Conservation (phyloP, 2,329 filamentous ascomycete species). For the Talaromyces sp. region DNA sequence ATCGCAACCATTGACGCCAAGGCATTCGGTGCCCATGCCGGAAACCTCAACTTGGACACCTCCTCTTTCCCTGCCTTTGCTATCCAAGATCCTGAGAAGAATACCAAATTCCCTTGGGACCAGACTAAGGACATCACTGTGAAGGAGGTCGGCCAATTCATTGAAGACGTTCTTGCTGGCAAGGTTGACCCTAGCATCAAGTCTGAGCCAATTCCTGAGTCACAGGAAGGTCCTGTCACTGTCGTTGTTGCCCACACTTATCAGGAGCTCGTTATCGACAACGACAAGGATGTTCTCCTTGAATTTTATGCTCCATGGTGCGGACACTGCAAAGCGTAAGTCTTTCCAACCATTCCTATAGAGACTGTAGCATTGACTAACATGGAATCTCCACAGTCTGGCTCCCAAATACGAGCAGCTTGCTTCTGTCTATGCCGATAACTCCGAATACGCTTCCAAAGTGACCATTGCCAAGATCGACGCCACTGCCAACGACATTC, state of each 20-base stretch:
- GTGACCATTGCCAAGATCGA: constrained; percentile 84
- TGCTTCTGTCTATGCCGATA: constrained; percentile 52
- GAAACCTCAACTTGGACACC: constrained; percentile 93
- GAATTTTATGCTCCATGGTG: constrained; percentile 96
- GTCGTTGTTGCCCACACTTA: constrained; percentile 93
- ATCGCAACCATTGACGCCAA: constrained; percentile 97
- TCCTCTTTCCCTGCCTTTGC: constrained; percentile 96
- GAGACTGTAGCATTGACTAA: not conserved
- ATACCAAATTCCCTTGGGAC: constrained; percentile 94
- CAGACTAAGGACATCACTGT: constrained; percentile 73
- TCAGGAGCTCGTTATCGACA: constrained; percentile 83
- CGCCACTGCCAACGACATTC: constrained; percentile 91
- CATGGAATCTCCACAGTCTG: constrained; percentile 40
- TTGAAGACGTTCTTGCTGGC: constrained; percentile 77
- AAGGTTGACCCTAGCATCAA: constrained; percentile 96
- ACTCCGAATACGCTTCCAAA: constrained; percentile 52
- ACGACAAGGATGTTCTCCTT: constrained; percentile 92
- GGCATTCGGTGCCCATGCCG: constrained; percentile 87
- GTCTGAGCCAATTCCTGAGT: constrained; percentile 94
- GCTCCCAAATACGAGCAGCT: constrained; percentile 66
- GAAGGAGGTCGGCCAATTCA: constrained; percentile 72
- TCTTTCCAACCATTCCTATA: constrained; percentile 14
- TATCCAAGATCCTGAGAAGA: constrained; percentile 92
- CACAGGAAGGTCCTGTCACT: constrained; percentile 81
- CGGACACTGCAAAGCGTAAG: constrained; percentile 65